A percentile compares a stretch with the other conserved stretches of the same genome.
phyloP scores from a whole-genome alignment of 176 grass and related monocot species.

The Rhipidocladum racemiflorum region DNA sequence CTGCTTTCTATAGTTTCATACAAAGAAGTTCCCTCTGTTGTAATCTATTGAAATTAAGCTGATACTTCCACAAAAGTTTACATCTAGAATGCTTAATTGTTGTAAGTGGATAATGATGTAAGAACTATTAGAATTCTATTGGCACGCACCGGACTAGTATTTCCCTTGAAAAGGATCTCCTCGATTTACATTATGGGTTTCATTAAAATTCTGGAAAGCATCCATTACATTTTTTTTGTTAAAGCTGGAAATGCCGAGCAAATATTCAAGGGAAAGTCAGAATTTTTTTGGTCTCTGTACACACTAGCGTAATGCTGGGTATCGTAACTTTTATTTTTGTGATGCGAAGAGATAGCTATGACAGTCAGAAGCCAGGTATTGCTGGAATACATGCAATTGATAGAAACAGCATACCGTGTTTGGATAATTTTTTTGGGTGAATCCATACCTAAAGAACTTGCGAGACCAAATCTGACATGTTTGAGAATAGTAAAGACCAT shows the following conservation, averaged over 20 bases:
- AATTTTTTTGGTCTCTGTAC: background rate
- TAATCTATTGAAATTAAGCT: background rate
- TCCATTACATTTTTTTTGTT: background rate
- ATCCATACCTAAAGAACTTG: conserved; percentile 5
- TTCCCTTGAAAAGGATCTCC: background rate
- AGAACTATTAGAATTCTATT: background rate
- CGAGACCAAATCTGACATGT: background rate
- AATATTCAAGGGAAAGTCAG: background rate
- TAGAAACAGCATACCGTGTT: background rate
- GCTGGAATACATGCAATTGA: background rate
- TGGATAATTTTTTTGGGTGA: background rate
- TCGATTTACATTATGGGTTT: background rate
- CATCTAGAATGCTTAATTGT: background rate
- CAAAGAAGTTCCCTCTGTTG: background rate
- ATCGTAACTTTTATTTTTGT: background rate
- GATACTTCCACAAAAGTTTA: background rate
- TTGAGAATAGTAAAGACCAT: background rate
- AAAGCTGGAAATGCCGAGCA: background rate
- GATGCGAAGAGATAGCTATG: background rate
- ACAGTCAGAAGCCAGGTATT: background rate
- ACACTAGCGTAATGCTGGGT: background rate
- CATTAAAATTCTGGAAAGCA: background rate
- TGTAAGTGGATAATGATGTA: background rate
- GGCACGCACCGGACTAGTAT: background rate
- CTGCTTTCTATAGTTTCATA: background rate